These are phyloP conservation scores for Westerdykella aurantiaca DNA, from an alignment of 2,329 filamentous ascomycete genomes.

Conservation along the genomic window DNA sequence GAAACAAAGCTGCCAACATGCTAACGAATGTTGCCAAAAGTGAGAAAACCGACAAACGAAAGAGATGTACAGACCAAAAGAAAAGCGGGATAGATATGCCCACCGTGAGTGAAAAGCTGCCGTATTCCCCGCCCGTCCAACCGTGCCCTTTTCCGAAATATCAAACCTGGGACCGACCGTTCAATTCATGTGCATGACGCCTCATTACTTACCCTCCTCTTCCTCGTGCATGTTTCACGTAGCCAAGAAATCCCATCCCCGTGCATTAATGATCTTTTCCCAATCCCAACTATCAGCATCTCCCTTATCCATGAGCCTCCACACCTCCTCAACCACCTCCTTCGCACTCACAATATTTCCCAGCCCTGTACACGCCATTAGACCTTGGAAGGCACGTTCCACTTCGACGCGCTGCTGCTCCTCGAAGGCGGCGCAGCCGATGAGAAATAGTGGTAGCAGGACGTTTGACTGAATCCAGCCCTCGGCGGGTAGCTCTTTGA, in stretches of 20 bases:
- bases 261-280: conserved; percentile 54
- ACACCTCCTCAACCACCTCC: conserved; percentile 52
- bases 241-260: conserved; percentile 57
- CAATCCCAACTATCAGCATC: conserved; percentile 58
- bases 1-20: too few species aligned
- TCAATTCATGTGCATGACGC: too few species aligned
- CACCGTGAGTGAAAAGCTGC: too few species aligned
- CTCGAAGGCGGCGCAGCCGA: conserved; percentile 57
- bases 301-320: conserved; percentile 55
- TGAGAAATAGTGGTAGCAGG: conserved; percentile 56
- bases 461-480: conserved; percentile 54
- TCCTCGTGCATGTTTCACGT: conserved; percentile 37
- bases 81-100: too few species aligned
- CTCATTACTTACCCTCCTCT: too few species aligned
- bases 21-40: too few species aligned
- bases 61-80: too few species aligned
- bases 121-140: too few species aligned
- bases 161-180: too few species aligned
- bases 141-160: too few species aligned
- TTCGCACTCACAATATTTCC: conserved; percentile 55
- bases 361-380: conserved; percentile 52
- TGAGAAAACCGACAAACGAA: too few species aligned
- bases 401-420: conserved; percentile 52
- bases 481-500: conserved; percentile 51
- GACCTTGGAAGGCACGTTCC: conserved; percentile 47